Evolutionary conservation across 805 yeast genomes (phyloP), one percentile per base, ranked within the genome.

Genomic region (Sungouiella blattae): DNA sequence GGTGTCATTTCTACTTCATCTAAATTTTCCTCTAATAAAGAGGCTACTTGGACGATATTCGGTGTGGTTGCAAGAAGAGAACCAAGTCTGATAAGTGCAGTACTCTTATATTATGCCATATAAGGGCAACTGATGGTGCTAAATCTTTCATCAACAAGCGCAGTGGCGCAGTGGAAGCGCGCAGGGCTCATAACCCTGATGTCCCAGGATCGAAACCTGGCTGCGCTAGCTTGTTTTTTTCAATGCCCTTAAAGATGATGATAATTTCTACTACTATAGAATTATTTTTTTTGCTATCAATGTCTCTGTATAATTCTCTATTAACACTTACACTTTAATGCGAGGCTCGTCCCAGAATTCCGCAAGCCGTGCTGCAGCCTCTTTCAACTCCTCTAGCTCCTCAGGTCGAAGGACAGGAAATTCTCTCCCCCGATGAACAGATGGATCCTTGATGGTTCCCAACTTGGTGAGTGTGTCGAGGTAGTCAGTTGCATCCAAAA

Each of bases 401-500:
- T 28, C 37, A 22, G 40, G 37, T 6, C 46, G 27, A 11, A 35
- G 26, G 11, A 9, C 39, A 3, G 49, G 49, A 21, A 45, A 45
- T 26, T 35, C 30, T n/a, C 47, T 28, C 9, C 49, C 49, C 17
- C 15, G n/a, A 5, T 23, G 18, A 11, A 16, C 13, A 4, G 6
- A 26, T 4, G 32, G 17, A 7, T 32, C 28, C 16, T 27, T 22
- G 12, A 33, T 28, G 3, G 24, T 21, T 6, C 58, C 61, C 35
- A 55, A 46, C 5, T 42, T 28, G 1, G 50, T 49, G 24, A 65
- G 44, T 1, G 30, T 44, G 3, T 45, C 36, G 37, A 58, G 37
- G 33, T 53, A 63, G 1, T 43, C 45, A 2, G 58, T 41, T 4
- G 67, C 67, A 20, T 52, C 59, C 5, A 40, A 47, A 15, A 50